Evolutionary conservation across 2,329 filamentous ascomycete species (phyloP), one percentile per base, ranked within the genome.

Genomic region (Colletotrichum camelliae): DNA sequence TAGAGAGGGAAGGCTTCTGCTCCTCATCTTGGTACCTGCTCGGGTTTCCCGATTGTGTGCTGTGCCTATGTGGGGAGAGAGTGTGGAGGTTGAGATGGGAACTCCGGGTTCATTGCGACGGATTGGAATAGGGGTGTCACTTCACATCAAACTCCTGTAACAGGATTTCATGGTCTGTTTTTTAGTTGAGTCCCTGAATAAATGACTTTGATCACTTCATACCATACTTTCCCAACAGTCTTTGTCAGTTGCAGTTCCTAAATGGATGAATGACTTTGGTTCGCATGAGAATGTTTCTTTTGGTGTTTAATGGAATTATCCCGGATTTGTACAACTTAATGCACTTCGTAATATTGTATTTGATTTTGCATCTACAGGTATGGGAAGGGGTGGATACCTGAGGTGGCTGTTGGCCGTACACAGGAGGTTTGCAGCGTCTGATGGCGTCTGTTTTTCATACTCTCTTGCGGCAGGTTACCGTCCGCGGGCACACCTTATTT

Each of bases 341-440:
- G n/a, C n/a, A 18, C 18, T 18, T n/a, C n/a, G 1, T 7, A 0
- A 48, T 4, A 18, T 4, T 48, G 4, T 9, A 12, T 6, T 48
- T 4, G 9, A 8, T 43, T 16, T 6, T 12, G 39, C n/a, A 4
- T 48, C 18, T 4, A 21, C 39, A n/a, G 18, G 18, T 18, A 48
- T 48, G 18, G 3, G 12, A 48, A 6, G 9, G 39, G 7, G 24
- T 27, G 39, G 18, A 48, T 1, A 5, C 3, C 5, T 18, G 24
- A 27, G 24, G 24, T 27, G 10, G 9, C 4, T 12, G 18, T 10
- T n/a, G 39, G 1, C 5, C 9, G 5, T 7, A 48, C 0, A n/a
- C 18, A 3, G 39, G 18, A n/a, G 0, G 9, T 12, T n/a, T 48
- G 39, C n/a, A 9, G 39, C 18, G 9, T 48, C 18, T 48, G 12